These are phyloP conservation scores for Aspergillus olivimuriae DNA, from an alignment of 495 filamentous ascomycete species.

Conservation along the genomic window DNA sequence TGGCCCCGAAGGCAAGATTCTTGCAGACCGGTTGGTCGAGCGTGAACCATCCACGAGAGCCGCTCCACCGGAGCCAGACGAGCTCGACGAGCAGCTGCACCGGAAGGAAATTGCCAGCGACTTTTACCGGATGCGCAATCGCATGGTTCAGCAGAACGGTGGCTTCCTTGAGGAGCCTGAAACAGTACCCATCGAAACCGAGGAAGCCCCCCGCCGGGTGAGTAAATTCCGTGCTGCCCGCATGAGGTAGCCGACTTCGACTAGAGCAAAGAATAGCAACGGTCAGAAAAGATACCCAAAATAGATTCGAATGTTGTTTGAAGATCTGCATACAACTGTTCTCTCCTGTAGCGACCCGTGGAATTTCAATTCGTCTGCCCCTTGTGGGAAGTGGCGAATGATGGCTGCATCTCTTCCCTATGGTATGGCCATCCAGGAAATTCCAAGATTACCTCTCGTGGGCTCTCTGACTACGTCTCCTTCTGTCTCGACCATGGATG, in stretches of 20 bases:
- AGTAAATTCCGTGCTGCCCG: conserved; percentile 89
- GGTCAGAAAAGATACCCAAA: conserved; percentile 11
- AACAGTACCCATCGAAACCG: conserved; percentile 50
- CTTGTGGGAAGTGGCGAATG: background rate
- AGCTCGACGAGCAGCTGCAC: conserved; percentile 65
- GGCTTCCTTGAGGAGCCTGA: conserved; percentile 62
- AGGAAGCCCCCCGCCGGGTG: conserved; percentile 62
- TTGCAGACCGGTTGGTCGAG: conserved; percentile 59
- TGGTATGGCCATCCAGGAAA: conserved; percentile 13
- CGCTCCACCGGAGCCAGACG: conserved; percentile 53
- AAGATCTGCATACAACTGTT: no score
- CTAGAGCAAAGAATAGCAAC: conserved; percentile 9
- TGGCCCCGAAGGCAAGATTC: conserved; percentile 47
- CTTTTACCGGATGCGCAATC: conserved; percentile 72
- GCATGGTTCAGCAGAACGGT: conserved; percentile 70
- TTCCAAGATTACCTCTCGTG: conserved; percentile 21
- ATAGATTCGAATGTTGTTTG: background rate
- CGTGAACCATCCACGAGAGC: conserved; percentile 34
- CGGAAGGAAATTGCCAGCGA: conserved; percentile 72
- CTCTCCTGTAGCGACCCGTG: no score
- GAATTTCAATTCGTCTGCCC: background rate
- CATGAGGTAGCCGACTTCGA: conserved; percentile 41
- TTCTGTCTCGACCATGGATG: conserved; percentile 5
- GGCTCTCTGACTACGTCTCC: conserved; percentile 23
- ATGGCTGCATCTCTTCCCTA: conserved; percentile 9